Evolutionary conservation across 768 basidiomycete species (phyloP), one percentile per base, ranked within the genome.

Genomic region (Suillus alpinus): DNA sequence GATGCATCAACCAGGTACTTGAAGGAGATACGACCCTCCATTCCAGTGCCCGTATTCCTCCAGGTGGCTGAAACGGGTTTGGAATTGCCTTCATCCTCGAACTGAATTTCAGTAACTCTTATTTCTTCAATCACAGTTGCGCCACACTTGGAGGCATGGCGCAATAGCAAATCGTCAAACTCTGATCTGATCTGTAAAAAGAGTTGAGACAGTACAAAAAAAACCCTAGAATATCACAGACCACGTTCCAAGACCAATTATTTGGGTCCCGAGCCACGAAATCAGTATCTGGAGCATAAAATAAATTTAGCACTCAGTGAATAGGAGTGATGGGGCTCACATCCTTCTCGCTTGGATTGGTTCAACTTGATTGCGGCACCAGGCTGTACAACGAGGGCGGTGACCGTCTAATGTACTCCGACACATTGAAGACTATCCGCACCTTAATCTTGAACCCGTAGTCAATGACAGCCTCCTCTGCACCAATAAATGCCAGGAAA

Each of bases 351-450:
- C 69, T 86, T 85, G 66, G 73, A 82, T 66, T 85, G 83, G 65
- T 85, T 85, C 66, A 86, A 83, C 70, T 86, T 86, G 63, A 86
- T 82, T 29, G 83, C 83, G 62, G 85, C 82, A 39, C 85, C 86
- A 49, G 83, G 84, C 84, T 86, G 63, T n/a, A 44, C 32, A 32
- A 32, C 32, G 32, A 32, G 18, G 39, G 18, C 12, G 13, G 12
- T 31, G 13, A n/a, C 13, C 34, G 20, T 46, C 12, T 26, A 13
- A 46, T 46, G 5, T 23, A 46, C 2, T 13, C 44, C 4, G 12
- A 46, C 13, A 37, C 37, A 26, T 5, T 20, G 4, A 14, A 26
- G 12, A 59, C 13, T 31, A 56, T 26, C n/a, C 20, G 56, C 20
- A 23, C 85, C 78, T 86, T 86, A 61, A 68, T 69, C 12, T 76